Percentiles rank a stretch among this genome's conserved stretches.
phyloP scores from a whole-genome alignment of 306 rosid species.

The Quercus mongolica region DNA sequence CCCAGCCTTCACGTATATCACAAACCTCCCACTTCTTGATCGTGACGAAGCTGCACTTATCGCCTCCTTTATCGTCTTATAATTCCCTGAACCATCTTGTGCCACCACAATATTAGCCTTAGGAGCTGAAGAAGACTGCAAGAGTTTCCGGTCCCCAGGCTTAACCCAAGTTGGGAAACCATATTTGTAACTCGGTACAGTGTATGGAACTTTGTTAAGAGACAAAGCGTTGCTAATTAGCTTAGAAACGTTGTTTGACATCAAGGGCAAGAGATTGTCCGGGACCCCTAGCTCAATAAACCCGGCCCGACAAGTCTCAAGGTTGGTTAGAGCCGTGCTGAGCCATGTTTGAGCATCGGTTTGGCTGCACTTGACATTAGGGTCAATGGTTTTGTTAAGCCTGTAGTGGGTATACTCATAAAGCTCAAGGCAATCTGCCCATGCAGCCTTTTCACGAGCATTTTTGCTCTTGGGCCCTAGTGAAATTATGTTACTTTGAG shows the following conservation, averaged over 20 bases:
- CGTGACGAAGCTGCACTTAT: constrained; percentile 39
- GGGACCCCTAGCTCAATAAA: neutral
- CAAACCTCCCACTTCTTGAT: neutral
- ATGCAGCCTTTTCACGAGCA: too few relatives aligned
- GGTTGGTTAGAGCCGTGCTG: too few relatives aligned
- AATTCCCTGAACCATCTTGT: constrained; percentile 69
- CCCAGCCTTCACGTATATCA: too few relatives aligned
- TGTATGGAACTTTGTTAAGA: too few relatives aligned
- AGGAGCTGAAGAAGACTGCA: constrained; percentile 55
- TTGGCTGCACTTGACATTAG: constrained; percentile 47
- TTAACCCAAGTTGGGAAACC: constrained; percentile 80
- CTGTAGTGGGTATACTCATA: too few relatives aligned
- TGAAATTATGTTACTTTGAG: too few relatives aligned
- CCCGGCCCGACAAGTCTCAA: too few relatives aligned
- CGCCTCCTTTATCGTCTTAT: constrained; percentile 50
- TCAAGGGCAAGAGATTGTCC: constrained; percentile 29
- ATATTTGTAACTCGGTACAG: neutral
- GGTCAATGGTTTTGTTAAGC: too few relatives aligned
- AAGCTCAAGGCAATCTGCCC: too few relatives aligned
- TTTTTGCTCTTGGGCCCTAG: too few relatives aligned
- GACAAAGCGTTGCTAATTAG: too few relatives aligned
- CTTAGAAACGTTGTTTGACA: too few relatives aligned
- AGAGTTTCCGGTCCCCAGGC: constrained; percentile 63
- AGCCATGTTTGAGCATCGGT: constrained; percentile 28
- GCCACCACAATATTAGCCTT: constrained; percentile 70